Evolutionary conservation across 108 stramenopile species (phyloP).

Genomic region (Mayamaea pseudoterrestris): DNA sequence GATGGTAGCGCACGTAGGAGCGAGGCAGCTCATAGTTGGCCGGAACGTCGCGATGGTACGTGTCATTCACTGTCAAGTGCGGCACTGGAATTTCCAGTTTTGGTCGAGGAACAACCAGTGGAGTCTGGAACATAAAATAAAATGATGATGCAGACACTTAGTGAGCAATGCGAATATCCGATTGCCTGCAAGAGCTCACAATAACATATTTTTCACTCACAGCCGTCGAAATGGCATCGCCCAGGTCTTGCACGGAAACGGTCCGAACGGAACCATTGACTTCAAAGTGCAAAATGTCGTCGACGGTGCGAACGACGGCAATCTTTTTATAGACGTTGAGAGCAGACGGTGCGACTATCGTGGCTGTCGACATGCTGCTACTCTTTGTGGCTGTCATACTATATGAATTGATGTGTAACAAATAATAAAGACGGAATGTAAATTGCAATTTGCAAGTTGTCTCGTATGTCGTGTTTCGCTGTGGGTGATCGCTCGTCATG

Average conservation of each 20-base stretch:
- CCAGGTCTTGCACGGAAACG: conserved; percentile 26
- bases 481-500: too few relatives aligned
- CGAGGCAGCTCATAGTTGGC: conserved; percentile 34
- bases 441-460: too few relatives aligned
- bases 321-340: conserved; percentile 73
- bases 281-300: conserved; percentile 54
- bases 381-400: too few relatives aligned
- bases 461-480: too few relatives aligned
- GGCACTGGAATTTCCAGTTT: conserved; percentile 75
- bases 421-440: too few relatives aligned
- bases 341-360: conserved; percentile 12
- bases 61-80: conserved; percentile 41
- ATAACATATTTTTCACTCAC: conserved; percentile 15
- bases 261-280: conserved; percentile 49
- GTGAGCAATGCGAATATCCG: background rate
- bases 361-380: too few relatives aligned
- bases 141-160: background rate
- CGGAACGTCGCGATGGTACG: conserved; percentile 50
- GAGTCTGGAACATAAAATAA: conserved; percentile 3
- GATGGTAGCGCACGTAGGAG: conserved; percentile 55
- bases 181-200: background rate
- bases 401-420: too few relatives aligned
- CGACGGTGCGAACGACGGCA: conserved; percentile 47
- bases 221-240: conserved; percentile 30
- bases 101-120: conserved; percentile 18